These are phyloP conservation scores for Kluyveromyces marxianus DNA, from an alignment of 1,139 yeast genomes.

Conservation along the genomic window DNA sequence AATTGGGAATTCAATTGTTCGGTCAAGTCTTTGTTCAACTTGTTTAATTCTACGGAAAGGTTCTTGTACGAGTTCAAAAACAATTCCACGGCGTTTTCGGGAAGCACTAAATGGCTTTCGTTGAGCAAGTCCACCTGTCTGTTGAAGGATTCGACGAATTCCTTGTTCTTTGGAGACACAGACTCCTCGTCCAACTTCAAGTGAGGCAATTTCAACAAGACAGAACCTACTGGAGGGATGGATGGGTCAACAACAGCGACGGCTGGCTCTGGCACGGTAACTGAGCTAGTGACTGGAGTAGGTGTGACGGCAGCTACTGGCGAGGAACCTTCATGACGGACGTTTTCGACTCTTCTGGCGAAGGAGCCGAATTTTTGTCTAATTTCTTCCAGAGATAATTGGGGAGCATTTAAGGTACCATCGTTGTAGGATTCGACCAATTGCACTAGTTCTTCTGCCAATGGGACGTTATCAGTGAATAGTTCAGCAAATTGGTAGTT, in stretches of 20 bases:
- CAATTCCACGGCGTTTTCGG: slow-evolving; percentile 26
- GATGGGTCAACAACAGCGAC: neutral
- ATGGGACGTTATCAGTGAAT: slow-evolving; percentile 55
- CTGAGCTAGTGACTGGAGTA: neutral
- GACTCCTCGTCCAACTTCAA: slow-evolving; percentile 31
- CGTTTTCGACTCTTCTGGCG: slow-evolving; percentile 34
- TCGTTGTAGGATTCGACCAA: slow-evolving; percentile 37
- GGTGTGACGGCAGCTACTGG: neutral
- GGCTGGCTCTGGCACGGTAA: too few species aligned
- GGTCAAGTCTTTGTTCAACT: slow-evolving; percentile 13
- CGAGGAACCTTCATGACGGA: slow-evolving; percentile 33
- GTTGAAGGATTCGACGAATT: slow-evolving; percentile 45
- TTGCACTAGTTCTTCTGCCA: slow-evolving; percentile 46
- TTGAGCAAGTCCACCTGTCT: slow-evolving; percentile 46
- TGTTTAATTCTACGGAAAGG: slow-evolving; percentile 14
- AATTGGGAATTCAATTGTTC: slow-evolving; percentile 19
- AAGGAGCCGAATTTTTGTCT: slow-evolving; percentile 34
- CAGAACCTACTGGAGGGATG: neutral
- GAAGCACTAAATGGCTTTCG: slow-evolving; percentile 27
- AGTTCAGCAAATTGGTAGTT: slow-evolving; percentile 39
- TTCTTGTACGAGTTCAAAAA: slow-evolving; percentile 24
- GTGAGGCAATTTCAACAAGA: slow-evolving; percentile 7
- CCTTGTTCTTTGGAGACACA: slow-evolving; percentile 36
- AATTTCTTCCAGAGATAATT: slow-evolving; percentile 29
- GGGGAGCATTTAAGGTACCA: slow-evolving; percentile 17